Base-by-base conservation (phyloP, 176 grass and related monocot genomes). In the Carex littledalei region DNA sequence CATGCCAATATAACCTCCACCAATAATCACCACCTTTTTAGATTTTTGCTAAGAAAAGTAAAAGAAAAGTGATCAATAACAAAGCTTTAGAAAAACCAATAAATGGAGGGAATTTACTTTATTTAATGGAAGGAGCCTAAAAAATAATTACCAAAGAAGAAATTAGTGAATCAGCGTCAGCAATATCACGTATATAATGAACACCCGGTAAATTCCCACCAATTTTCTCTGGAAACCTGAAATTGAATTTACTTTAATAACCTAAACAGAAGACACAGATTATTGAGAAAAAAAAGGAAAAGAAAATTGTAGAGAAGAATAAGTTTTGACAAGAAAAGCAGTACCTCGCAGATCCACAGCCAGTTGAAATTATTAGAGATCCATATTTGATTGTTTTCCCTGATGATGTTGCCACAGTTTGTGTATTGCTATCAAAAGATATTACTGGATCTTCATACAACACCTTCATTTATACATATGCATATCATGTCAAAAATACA, bases 1-100 rank as follows among this genome's bases (percentile, higher is more conserved):
- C 95, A 95, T 98, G 85, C 95, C 95, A 89, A 98, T 98, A 88
- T 98, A 98, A 24, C 95, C 95, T 83, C 95, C 95, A 67, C 95
- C 95, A 79, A 98, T 92, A 87, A 98, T 76, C 63, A 87, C 89
- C 77, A 98, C 53, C 47, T 93, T 98, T 79, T 95, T 93, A 78
- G 93, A 85, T 71, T 56, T 93, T 81, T 89, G 87, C 95, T 98
- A 87, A 57, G 26, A 87, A 73, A 89, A 65, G 57, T 15, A 77
- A 43, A 76, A 76, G 3, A 82, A 87, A 57, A 69, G 81, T 63
- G n/a, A 71, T 60, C 49, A 45, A 80, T 39, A 13, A 84, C 37
- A 63, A 87, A 49, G 64, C 20, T 10, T 34, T 82, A 52, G 53
- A 84, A 34, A 49, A 76, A 70, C 29, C 11, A 66, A 70, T 67